Evolutionary conservation across 192 early-diverging fungal species (phyloP), one percentile per base, ranked within the genome.

Genomic region (Backusella morwellensis): DNA sequence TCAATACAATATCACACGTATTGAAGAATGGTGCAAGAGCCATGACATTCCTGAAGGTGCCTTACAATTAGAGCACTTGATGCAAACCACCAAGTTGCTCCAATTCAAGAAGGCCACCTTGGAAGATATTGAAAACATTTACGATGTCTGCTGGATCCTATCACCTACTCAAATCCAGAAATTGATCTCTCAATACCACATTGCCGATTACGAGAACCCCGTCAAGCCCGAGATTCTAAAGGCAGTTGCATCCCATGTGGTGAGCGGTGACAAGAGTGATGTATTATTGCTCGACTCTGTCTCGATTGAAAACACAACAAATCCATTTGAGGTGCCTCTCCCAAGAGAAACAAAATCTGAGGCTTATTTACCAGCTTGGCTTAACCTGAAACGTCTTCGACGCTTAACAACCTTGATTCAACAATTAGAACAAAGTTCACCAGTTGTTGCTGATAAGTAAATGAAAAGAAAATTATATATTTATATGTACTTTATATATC

Each of bases 1-100:
- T 78, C 97, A 99, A 87, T 99, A 98, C 87, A 99, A 99, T 75
- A 92, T 99, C 59, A 94, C 95, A 3, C 90, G 97, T 23, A 90
- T 99, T 75, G 96, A 98, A 83, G 98, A 99, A 81, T 99, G 98
- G 98, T 99, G 97, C 90, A 97, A 97, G 82, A 91, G 93, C 23
- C 96, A 99, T 82, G 92, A 92, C 41, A 93, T 98, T 21, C 87
- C 93, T 34, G 98, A 99, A 81, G 91, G 92, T 44, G 92, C 89
- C 2, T 86, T 97, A 72, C 96, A 99, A 79, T 84, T 97, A 4
- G 97, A 99, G 80, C 95, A 96, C 74, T 84, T 99, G 73, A 89
- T 97, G 82, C 97, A 99, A 84, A 95, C 97, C 9, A 97, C 97
- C 70, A 99, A 99, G 87, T 86, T 99, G 32, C 79, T 99, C 74